Percentiles rank a stretch among this genome's conserved stretches.
phyloP scores from a whole-genome alignment of 169 alveolate genomes.

The Plasmodium malariae region DNA sequence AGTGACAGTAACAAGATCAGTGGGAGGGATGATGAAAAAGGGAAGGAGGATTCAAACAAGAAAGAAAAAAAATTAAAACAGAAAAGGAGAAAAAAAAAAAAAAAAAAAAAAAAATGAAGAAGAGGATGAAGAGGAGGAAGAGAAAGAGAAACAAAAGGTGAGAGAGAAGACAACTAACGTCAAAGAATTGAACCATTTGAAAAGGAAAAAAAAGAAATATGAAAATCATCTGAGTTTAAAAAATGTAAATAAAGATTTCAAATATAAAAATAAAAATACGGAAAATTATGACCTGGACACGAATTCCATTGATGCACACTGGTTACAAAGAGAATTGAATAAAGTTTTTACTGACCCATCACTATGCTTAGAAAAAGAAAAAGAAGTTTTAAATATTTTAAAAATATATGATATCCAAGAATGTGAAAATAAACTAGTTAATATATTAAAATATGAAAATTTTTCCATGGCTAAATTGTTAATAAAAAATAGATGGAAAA shows the following conservation, averaged over 20 bases:
- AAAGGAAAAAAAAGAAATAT: slow-evolving; percentile 79
- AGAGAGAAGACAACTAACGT: slow-evolving; percentile 48
- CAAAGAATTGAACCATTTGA: slow-evolving; percentile 54
- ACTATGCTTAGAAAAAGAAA: slow-evolving; percentile 91
- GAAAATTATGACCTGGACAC: slow-evolving; percentile 76
- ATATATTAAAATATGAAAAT: slow-evolving; percentile 93
- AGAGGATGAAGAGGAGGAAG: slow-evolving; percentile 49
- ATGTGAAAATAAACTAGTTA: slow-evolving; percentile 94
- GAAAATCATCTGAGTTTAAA: slow-evolving; percentile 66
- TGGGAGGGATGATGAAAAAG: slow-evolving; percentile 74
- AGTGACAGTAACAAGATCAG: slow-evolving; percentile 81
- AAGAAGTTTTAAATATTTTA: slow-evolving; percentile 88
- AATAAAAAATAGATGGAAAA: slow-evolving; percentile 91
- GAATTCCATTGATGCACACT: slow-evolving; percentile 94
- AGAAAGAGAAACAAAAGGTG: slow-evolving; percentile 49
- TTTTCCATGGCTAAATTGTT: slow-evolving; percentile 92
- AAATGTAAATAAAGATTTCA: slow-evolving; percentile 41
- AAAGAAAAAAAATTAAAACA: slow-evolving; percentile 73
- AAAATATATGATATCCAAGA: slow-evolving; percentile 92
- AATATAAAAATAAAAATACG: background rate
- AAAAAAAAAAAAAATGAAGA: background rate
- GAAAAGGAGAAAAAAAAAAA: no score
- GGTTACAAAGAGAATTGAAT: slow-evolving; percentile 96
- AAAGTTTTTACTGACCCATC: slow-evolving; percentile 88
- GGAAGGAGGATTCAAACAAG: slow-evolving; percentile 74